Percentiles rank a stretch among this genome's conserved stretches.
These are phyloP conservation scores for Monosporascus sp. DNA, from an alignment of 2,329 filamentous ascomycete species.

Conservation along the genomic window DNA sequence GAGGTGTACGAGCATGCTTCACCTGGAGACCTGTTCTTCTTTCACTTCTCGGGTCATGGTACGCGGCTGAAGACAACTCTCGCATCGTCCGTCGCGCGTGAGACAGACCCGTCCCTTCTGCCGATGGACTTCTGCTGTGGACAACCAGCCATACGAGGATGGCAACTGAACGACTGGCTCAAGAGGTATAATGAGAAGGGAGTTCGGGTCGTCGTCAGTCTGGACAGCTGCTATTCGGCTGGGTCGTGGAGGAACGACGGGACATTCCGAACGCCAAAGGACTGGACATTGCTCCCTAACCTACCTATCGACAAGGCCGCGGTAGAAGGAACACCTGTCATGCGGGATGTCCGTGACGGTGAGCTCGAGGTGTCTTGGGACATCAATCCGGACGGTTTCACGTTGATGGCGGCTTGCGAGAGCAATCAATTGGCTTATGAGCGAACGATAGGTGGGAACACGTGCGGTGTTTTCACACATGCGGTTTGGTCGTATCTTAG, in stretches of 20 bases:
- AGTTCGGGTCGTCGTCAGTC: not conserved
- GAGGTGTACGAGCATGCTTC: not conserved
- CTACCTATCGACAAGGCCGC: not conserved
- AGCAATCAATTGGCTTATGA: not conserved
- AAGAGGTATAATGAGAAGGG: not conserved
- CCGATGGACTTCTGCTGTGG: slow-evolving; percentile 1
- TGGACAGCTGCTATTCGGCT: slow-evolving; percentile 2
- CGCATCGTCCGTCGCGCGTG: not conserved
- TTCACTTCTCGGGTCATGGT: slow-evolving; percentile 1
- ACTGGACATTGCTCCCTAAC: not conserved
- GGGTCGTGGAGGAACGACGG: not conserved
- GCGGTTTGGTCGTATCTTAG: not conserved
- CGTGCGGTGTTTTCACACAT: not conserved
- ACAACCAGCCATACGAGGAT: not conserved
- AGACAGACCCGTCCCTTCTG: not conserved
- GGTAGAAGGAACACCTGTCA: not conserved
- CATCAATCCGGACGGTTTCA: not conserved
- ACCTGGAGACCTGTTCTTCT: slow-evolving; percentile 1
- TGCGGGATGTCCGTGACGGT: not conserved
- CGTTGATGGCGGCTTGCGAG: not conserved
- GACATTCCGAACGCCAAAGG: not conserved
- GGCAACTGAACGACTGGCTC: not conserved
- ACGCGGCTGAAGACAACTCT: not conserved
- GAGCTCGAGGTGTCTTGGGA: not conserved
- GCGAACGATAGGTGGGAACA: not conserved